Percentiles rank a stretch among this genome's conserved stretches.
Conservation (phyloP, 306 rosid species). For the Hippophae gyantsensis region DNA sequence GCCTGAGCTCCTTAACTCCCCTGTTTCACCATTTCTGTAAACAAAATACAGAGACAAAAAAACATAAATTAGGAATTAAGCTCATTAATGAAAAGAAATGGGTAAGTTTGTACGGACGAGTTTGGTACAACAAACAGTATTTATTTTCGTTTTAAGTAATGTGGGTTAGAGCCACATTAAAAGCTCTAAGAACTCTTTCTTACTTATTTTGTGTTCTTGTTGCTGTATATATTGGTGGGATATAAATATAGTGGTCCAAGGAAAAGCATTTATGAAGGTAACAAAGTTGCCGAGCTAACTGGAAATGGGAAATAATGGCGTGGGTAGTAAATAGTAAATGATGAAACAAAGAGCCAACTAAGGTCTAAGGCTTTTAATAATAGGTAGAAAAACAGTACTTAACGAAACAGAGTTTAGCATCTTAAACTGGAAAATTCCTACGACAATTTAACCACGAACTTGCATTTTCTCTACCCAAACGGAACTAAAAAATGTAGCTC, state of each 20-base stretch:
- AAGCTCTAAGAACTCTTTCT: neutral
- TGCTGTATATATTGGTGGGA: no score
- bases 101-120: no score
- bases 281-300: neutral
- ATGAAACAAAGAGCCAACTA: neutral
- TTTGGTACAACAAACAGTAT: neutral
- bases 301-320: neutral
- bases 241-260: neutral
- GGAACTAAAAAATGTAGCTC: no score
- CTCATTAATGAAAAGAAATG: neutral
- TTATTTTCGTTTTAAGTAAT: no score
- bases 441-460: no score
- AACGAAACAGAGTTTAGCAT: neutral
- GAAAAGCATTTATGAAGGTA: neutral
- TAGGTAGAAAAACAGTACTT: neutral
- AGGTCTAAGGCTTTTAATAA: neutral
- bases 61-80: no score
- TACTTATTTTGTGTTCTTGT: neutral
- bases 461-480: no score
- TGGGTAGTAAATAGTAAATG: neutral
- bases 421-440: no score
- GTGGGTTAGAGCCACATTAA: neutral
- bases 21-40: constrained; percentile 26
- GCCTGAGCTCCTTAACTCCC: constrained; percentile 42
- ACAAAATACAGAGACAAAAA: neutral